Evolutionary conservation across 108 stramenopile species (phyloP), one percentile per base, ranked within the genome.

Genomic region (Cyclostephanos tholiformis): DNA sequence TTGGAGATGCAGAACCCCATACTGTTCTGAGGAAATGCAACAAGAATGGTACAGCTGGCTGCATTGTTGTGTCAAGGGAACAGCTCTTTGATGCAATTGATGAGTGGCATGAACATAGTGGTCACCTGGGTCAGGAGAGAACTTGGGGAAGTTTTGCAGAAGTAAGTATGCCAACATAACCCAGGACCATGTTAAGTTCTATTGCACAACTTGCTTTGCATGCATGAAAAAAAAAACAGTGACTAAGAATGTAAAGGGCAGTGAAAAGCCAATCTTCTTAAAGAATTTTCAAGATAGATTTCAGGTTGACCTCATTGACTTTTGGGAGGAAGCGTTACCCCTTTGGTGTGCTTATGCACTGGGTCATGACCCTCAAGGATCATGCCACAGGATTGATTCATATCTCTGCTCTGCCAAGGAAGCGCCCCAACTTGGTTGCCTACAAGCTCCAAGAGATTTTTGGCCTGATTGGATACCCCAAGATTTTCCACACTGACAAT

Each of bases 121-220:
- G 49, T 50, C 49, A 50, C 19, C 6, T 50, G 2, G 49, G 49
- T 50, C 49, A 50, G 49, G 49, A 50, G 49, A 50, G 49, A 50
- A 50, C 49, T 1, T 50, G 49, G 49, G 49, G 49, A 17, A 50
- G 19, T 50, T 5, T 19, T 50, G 49, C 19, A 50, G 2, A 19
- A 19, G 6, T 1, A 50, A 50, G 49, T 50, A 50, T 19, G 16
- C 16, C 49, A 50, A 50, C 6, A 19, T 17, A 1, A 50, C 49
- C 4, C 49, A 50, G 49, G 16, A 17, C 2, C 19, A 19, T 17
- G 49, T 50, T 6, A 50, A 50, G 49, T 19, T 50, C 19, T 50
- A 50, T 50, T 50, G 49, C 19, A 1, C 2, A 19, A 50, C 49
- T 50, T 50, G 49, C 19, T 50, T 50, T 19, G 19, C 6, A 50